Conservation (phyloP, 176 grass and related monocot genomes). For the Echinochloa phyllopogon region DNA sequence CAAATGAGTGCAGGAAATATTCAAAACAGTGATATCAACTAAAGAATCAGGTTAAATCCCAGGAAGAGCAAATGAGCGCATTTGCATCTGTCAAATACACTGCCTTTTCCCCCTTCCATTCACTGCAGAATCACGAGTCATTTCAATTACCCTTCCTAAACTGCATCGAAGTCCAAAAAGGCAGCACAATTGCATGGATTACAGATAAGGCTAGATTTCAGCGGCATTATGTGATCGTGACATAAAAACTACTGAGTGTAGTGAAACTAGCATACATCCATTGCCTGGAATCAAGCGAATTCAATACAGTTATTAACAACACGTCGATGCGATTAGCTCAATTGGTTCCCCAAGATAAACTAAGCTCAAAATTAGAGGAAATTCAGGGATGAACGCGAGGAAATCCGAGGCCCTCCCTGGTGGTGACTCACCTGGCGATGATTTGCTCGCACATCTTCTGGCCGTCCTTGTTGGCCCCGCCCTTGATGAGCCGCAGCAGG, state of each 20-base stretch:
- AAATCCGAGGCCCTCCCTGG: background rate
- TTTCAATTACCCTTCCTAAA: background rate
- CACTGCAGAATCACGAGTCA: background rate
- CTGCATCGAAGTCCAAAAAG: background rate
- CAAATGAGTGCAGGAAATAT: background rate
- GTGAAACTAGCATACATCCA: background rate
- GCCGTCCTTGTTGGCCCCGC: constrained; percentile 54
- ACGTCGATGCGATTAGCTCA: background rate
- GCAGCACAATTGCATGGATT: background rate
- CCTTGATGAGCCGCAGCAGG: constrained; percentile 72
- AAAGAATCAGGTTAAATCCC: background rate
- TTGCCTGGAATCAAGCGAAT: background rate
- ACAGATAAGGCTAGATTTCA: background rate
- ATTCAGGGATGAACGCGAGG: background rate
- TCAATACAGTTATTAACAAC: background rate
- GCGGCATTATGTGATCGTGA: background rate
- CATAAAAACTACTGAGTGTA: background rate
- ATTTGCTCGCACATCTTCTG: constrained; percentile 69
- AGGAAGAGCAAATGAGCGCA: background rate
- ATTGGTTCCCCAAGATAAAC: background rate
- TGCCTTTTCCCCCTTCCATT: background rate
- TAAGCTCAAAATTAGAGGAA: background rate
- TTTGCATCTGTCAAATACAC: background rate
- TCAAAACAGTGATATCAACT: background rate
- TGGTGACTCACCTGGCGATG: constrained; percentile 49